These are phyloP conservation scores for Fusarium algeriense DNA, from an alignment of 2,329 filamentous ascomycete genomes.

Conservation along the genomic window DNA sequence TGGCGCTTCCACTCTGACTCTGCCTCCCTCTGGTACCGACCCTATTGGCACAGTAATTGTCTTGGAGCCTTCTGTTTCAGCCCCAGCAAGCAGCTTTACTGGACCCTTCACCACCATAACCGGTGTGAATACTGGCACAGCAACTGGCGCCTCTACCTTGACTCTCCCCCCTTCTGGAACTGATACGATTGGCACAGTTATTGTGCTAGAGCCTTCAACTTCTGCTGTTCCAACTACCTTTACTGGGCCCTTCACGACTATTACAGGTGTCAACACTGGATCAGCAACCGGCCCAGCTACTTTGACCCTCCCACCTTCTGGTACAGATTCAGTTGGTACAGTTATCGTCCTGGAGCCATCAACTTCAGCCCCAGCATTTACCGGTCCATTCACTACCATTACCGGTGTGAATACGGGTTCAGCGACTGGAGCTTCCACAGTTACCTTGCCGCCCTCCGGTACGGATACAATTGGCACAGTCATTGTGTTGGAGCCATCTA, in stretches of 20 bases:
- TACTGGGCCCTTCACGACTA: background rate
- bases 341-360: background rate
- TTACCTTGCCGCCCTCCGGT: background rate
- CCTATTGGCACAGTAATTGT: background rate
- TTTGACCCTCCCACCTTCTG: background rate
- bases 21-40: background rate
- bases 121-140: background rate
- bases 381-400: background rate
- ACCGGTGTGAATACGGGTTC: background rate
- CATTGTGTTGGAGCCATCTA: background rate
- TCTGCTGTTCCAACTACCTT: background rate
- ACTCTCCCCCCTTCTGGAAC: background rate
- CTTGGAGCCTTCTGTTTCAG: background rate
- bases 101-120: background rate
- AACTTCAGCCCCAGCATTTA: background rate
- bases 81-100: background rate
- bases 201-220: background rate
- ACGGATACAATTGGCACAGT: background rate
- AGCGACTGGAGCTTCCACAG: background rate
- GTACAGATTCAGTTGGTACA: background rate
- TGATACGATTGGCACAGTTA: background rate
- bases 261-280: background rate
- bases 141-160: background rate
- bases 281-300: background rate
- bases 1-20: background rate